phyloP scores from a whole-genome alignment of 371 early-diverging fungal species.

The Actinomortierella ambigua region DNA sequence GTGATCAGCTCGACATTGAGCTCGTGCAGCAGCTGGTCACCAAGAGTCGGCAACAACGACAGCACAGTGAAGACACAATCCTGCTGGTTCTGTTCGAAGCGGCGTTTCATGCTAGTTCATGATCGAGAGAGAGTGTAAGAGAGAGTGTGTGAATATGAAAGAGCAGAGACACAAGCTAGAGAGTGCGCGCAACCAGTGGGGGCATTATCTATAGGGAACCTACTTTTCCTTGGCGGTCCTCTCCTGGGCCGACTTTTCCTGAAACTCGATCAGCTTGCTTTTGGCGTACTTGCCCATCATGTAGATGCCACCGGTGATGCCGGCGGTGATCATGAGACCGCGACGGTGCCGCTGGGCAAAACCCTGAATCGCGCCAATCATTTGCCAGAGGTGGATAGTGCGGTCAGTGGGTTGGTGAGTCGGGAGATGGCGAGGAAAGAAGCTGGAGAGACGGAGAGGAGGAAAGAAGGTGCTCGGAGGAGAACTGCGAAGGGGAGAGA shows the following conservation, averaged over 20 bases:
- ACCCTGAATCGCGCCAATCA: slow-evolving; percentile 46
- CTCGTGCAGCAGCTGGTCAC: slow-evolving; percentile 74
- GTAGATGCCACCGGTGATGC: slow-evolving; percentile 75
- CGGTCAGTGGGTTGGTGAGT: slow-evolving; percentile 4
- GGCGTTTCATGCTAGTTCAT: slow-evolving; percentile 69
- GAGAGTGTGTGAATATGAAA: slow-evolving; percentile 3
- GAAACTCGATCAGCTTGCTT: slow-evolving; percentile 71
- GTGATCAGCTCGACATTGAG: slow-evolving; percentile 82
- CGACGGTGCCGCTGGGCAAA: slow-evolving; percentile 63
- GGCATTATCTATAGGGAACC: slow-evolving; percentile 5
- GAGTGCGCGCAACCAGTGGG: background rate
- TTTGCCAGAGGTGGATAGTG: slow-evolving; percentile 8
- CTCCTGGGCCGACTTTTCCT: slow-evolving; percentile 65
- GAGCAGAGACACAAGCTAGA: slow-evolving; percentile 1
- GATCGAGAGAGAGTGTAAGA: background rate
- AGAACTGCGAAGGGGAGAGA: slow-evolving; percentile 11
- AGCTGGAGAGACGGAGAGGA: slow-evolving; percentile 2
- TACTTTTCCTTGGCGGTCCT: slow-evolving; percentile 82
- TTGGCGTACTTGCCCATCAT: slow-evolving; percentile 77
- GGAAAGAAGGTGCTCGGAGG: slow-evolving; percentile 6
- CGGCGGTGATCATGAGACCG: slow-evolving; percentile 66
- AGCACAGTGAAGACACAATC: slow-evolving; percentile 87
- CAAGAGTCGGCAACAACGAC: slow-evolving; percentile 79
- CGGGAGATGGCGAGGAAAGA: slow-evolving; percentile 1
- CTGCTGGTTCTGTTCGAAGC: slow-evolving; percentile 93